These are phyloP conservation scores for Golubevia sp. DNA, from an alignment of 1,284 basidiomycete genomes.

Conservation along the genomic window DNA sequence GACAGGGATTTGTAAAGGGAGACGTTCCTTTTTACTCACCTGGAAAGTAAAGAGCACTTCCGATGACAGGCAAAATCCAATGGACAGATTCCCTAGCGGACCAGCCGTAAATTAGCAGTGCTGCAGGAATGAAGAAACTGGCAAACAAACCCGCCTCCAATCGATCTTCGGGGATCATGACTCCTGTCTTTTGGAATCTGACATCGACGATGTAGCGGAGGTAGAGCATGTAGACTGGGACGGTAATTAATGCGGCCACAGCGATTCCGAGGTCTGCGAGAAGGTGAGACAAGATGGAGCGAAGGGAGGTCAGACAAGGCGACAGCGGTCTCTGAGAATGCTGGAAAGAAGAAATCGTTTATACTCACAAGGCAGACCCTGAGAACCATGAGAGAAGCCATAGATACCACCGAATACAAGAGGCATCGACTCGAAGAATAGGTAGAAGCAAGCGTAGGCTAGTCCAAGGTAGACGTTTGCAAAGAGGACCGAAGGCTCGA, in stretches of 20 bases:
- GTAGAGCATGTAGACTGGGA: no score
- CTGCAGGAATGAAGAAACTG: constrained; percentile 25
- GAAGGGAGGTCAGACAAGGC: no score
- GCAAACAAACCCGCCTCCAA: constrained; percentile 24
- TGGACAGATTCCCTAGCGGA: constrained; percentile 13
- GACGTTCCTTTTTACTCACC: no score
- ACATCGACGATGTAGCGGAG: no score
- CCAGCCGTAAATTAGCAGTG: constrained; percentile 29
- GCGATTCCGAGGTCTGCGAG: constrained; percentile 18
- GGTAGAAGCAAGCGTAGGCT: constrained; percentile 17
- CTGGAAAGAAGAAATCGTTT: no score
- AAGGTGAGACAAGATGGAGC: no score
- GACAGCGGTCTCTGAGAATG: no score
- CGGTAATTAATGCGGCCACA: no score
- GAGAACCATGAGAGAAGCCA: constrained; percentile 28
- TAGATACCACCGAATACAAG: constrained; percentile 18
- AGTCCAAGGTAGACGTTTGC: constrained; percentile 15
- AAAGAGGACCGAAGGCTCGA: no score
- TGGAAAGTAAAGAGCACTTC: constrained; percentile 11
- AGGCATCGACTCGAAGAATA: constrained; percentile 25
- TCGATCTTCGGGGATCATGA: constrained; percentile 27
- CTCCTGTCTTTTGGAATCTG: no score
- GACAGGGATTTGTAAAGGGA: no score
- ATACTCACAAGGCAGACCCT: constrained; percentile 26
- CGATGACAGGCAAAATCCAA: constrained; percentile 18